Evolutionary conservation across 805 yeast species (phyloP), one percentile per base, ranked within the genome.

Genomic region (Cyberlindnera petersonii): DNA sequence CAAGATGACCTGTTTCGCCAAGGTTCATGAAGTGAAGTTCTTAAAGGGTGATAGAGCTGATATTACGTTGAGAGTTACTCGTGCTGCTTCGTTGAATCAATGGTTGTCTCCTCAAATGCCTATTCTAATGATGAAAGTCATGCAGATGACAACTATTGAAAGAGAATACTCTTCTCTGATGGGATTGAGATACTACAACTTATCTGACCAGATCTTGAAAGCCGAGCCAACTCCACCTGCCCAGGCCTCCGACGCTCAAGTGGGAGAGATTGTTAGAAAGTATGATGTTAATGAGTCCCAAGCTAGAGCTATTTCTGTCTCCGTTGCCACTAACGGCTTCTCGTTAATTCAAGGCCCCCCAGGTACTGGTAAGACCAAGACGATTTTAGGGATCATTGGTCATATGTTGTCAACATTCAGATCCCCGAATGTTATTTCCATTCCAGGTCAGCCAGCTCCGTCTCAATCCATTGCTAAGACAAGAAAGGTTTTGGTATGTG

Each of bases 351-450:
- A 93, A 64, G 99, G 97, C 42, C 99, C 99, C 0, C 99, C 99
- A 0, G 99, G 99, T 61, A 91, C 98, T 0, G 99, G 99, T 68
- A 93, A 93, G 60, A 94, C 99, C 1, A 94, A 91, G 58, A 93
- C 99, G 0, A 93, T 94, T 63, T 60, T 93, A 31, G 97, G 97
- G 18, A 81, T 91, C 35, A 75, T 91, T 23, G 96, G 97, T 0
- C 77, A 87, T 39, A 77, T 79, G 43, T 59, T 85, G 30, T 72
- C 86, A 2, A 58, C 58, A 5, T 60, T 53, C 21, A 43, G 47
- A 2, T 40, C 53, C 6, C 46, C 63, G 0, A 58, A 57, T 33
- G 55, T 56, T 2, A 64, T 65, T 9, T 55, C 61, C 3, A 52
- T 59, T 5, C 65, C 73, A 27, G 48, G 28, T 26, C 58, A 17